Evolutionary conservation across 225 moss, liverwort and hornwort species (phyloP), one percentile per base, ranked within the genome.

Genomic region (Pleurozium schreberi): DNA sequence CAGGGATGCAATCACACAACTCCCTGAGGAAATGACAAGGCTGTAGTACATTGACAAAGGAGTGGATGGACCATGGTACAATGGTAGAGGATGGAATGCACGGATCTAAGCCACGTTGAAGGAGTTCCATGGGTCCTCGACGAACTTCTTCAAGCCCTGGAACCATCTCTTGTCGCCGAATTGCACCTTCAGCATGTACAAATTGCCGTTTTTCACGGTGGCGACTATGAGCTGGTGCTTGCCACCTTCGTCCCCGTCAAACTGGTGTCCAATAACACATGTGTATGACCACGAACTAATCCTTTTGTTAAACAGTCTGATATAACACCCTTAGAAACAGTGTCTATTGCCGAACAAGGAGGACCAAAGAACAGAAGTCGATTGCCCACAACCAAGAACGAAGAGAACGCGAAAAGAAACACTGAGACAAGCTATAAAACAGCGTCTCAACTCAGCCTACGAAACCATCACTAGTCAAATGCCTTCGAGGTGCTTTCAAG

Each of bases 111-210:
- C 93, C 87, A 99, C 95, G 69, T 85, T 95, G 91, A 99, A 99
- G 26, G 98, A 97, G 88, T 92, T 96, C 86, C 92, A 91, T 8
- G 86, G 45, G 74, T 97, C 96, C 84, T 99, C 97, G 1, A 99
- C 88, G 53, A 94, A 96, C 91, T 96, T 98, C 96, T 94, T 96
- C 76, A 90, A 66, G 23, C 98, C 97, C 95, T 99, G 97, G 85
- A 97, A 99, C 97, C 98, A 97, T 90, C 97, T 95, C 92, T 99
- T 97, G 93, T 98, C 98, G 33, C 98, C 98, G 16, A 96, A 96
- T 89, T 98, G 98, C 22, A 96, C 93, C 94, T 98, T 98, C 83
- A 96, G 62, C 80, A 98, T 85, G 93, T 93, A 99, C 89, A 99
- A 88, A 81, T 96, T 95, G 26, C 96, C 96, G 60, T 92, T 20